Evolutionary conservation across 2,329 filamentous ascomycete genomes (phyloP), one percentile per base, ranked within the genome.

Genomic region (Lasiodiplodia hormozganensis): DNA sequence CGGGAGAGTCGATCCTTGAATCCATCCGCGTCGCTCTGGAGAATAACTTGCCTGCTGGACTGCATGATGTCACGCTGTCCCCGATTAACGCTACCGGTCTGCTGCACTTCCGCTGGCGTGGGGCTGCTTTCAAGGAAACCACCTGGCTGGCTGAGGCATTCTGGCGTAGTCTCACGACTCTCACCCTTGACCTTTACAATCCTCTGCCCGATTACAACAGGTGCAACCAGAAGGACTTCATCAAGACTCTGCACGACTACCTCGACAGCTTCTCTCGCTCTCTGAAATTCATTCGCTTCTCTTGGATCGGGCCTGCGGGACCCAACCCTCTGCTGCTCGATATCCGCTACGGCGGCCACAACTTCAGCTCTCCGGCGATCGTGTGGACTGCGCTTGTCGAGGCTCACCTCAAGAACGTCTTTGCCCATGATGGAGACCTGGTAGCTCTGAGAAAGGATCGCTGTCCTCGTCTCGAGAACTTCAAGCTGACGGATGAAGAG

Each of bases 11-110:
- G 6, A 38, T 64, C 8, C 36, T 68, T 11, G 49, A 47, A 2
- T 56, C 67, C 2, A 49, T 68, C 34, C 67, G 67, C n/a, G 25
- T 51, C 51, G 67, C 67, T 10, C 31, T 68, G 16, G 67, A 68
- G 43, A 38, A 8, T n/a, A 43, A 14, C 4, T 11, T 43, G 11
- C 52, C 47, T 6, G 34, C n/a, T 3, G 23, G 49, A 31, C 52
- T 69, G 16, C n/a, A 16, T 6, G 52, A 14, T 23, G 56, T 69
- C n/a, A 54, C 21, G n/a, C 62, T 69, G 8, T 38, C 53, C 0
- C 68, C 68, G 8, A 62, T 66, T 43, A 58, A 69, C 40, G 52
- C 68, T 7, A 51, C 28, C 4, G 68, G 53, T 4, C 14, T 69
- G 2, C 14, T 60, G 4, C 36, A 47, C 68, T 43, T 69, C 8